A percentile compares a stretch with the other conserved stretches of the same genome.
Conservation (phyloP, 371 early-diverging fungal species). For the Mucor irregularis region DNA sequence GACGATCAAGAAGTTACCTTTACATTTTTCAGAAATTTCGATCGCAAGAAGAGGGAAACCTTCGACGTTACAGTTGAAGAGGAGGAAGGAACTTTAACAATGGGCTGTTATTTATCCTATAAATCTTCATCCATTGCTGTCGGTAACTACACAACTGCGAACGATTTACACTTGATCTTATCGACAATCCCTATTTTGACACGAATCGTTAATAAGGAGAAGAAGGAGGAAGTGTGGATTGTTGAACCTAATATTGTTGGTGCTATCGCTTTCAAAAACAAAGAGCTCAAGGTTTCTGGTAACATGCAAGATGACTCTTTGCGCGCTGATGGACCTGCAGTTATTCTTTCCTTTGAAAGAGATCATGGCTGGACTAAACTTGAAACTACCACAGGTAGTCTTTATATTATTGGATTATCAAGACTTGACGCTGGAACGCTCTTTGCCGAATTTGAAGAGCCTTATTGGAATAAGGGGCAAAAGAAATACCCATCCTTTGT, state of each 20-base stretch:
- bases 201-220: constrained; percentile 31
- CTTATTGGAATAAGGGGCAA: constrained; percentile 45
- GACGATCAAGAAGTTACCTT: constrained; percentile 50
- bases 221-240: constrained; percentile 68
- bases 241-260: constrained; percentile 60
- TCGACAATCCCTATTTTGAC: constrained; percentile 69
- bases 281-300: constrained; percentile 40
- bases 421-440: constrained; percentile 54
- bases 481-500: constrained; percentile 32
- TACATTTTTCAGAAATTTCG: constrained; percentile 76
- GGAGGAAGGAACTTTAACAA: constrained; percentile 20
- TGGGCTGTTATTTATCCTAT: constrained; percentile 59
- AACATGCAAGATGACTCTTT: constrained; percentile 41
- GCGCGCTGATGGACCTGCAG: constrained; percentile 32
- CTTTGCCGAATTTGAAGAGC: constrained; percentile 57
- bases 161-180: constrained; percentile 58
- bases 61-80: constrained; percentile 49
- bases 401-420: constrained; percentile 48
- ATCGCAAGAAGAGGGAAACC: constrained; percentile 35
- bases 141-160: constrained; percentile 62
- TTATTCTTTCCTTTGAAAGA: constrained; percentile 52
- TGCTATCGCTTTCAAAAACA: constrained; percentile 62
- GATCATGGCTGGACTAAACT: constrained; percentile 53
- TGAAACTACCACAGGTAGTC: constrained; percentile 29
- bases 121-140: constrained; percentile 69